Base-by-base conservation (phyloP, 768 basidiomycete species). In the Tephrocybe sp. region DNA sequence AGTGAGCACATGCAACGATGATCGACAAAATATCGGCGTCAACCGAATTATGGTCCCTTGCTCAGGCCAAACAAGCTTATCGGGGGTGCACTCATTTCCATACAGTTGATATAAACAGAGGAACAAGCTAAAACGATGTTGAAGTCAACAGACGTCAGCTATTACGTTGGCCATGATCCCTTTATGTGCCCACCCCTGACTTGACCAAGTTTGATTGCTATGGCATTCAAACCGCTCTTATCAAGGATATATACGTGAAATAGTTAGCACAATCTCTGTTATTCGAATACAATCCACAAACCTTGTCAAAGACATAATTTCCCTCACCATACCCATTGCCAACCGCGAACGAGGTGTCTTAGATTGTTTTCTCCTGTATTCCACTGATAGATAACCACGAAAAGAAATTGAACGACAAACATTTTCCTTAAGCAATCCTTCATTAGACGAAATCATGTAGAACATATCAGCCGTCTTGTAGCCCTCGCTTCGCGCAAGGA, bases 131-230 rank as follows among this genome's bases (percentile, higher is more conserved):
- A n/a, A n/a, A n/a, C n/a, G n/a, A n/a, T n/a, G n/a, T n/a, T n/a
- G n/a, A n/a, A n/a, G n/a, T n/a, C n/a, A n/a, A n/a, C n/a, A n/a
- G n/a, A n/a, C n/a, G n/a, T n/a, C n/a, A n/a, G n/a, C n/a, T n/a
- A n/a, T n/a, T n/a, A 68, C 4, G 66, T 63, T 2, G 66, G 66
- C 77, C 78, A 79, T 0, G 68, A 66, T 14, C 77, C 76, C 9
- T 64, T 63, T 5, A 11, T 30, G 0, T 43, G 51, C n/a, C 73
- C 73, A 21, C 77, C 77, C 23, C 62, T 64, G 4, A 78, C 61
- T 50, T 81, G 79, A 1, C 77, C 79, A 7, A 78, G 67, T 3
- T 79, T 65, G 20, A 79, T 60, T 1, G 70, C 67, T 0, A 68
- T 66, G 1, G 63, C 63, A 3, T 64, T 63, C 4, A 78, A 50